Percentiles rank a stretch among this genome's conserved stretches.
These are phyloP conservation scores for Saraca asoca DNA, from an alignment of 331 rosid species.

Conservation along the genomic window DNA sequence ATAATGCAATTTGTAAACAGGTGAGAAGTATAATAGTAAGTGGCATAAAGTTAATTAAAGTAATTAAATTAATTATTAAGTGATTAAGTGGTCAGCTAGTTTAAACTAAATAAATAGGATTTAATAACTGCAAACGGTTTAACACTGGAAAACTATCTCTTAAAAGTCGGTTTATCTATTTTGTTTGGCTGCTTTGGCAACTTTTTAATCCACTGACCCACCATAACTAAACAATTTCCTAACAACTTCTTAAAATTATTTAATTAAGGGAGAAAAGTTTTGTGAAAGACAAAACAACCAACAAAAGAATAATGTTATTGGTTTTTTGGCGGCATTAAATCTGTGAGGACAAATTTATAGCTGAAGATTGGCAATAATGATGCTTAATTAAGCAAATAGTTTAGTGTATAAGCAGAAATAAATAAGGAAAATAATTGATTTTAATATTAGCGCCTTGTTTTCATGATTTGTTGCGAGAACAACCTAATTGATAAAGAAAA, in stretches of 20 bases:
- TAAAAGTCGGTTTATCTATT: slow-evolving; percentile 9
- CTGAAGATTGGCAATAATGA: slow-evolving; percentile 34
- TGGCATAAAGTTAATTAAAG: slow-evolving; percentile 23
- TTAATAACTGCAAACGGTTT: slow-evolving; percentile 29
- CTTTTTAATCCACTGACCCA: slow-evolving; percentile 25
- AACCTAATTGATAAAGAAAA: slow-evolving; percentile 30
- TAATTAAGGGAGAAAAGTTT: slow-evolving; percentile 8
- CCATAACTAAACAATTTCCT: slow-evolving; percentile 27
- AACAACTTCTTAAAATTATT: slow-evolving; percentile 24
- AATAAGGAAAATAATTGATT: slow-evolving; percentile 5
- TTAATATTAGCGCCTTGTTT: slow-evolving; percentile 39
- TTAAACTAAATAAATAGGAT: no score
- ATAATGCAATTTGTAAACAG: slow-evolving; percentile 21
- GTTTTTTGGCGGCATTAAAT: slow-evolving; percentile 42
- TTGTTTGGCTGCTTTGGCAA: slow-evolving; percentile 29
- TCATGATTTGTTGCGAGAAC: slow-evolving; percentile 35
- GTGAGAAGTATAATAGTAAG: slow-evolving; percentile 14
- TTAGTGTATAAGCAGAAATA: slow-evolving; percentile 14
- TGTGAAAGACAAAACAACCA: slow-evolving; percentile 30
- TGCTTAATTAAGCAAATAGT: slow-evolving; percentile 17
- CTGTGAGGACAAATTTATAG: slow-evolving; percentile 51
- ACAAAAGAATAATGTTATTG: slow-evolving; percentile 20
- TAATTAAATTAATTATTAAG: slow-evolving; percentile 26
- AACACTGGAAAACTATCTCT: background rate
- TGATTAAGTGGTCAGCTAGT: slow-evolving; percentile 35